phyloP scores from a whole-genome alignment of 805 yeast species.

The Priceomyces carsonii region DNA sequence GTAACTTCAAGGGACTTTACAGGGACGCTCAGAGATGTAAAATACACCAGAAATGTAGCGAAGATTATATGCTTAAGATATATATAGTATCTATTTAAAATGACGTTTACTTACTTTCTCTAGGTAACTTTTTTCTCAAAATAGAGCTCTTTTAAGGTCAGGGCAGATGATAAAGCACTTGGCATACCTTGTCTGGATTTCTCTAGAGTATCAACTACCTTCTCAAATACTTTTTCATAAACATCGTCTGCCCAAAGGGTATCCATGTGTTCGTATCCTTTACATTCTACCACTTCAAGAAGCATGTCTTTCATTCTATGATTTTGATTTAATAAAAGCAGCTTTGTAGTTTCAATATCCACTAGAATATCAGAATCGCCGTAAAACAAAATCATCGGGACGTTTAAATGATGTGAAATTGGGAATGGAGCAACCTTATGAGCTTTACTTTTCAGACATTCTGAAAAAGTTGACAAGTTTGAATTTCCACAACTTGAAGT shows the following conservation, averaged over 20 bases:
- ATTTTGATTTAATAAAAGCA: slow-evolving; percentile 24
- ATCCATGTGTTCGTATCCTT: slow-evolving; percentile 33
- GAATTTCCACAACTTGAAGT: slow-evolving; percentile 24
- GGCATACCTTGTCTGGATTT: neutral
- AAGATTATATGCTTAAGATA: neutral
- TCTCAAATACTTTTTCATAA: slow-evolving; percentile 23
- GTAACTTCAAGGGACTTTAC: neutral
- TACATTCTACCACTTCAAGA: slow-evolving; percentile 18
- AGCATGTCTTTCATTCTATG: slow-evolving; percentile 21
- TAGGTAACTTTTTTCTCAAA: neutral
- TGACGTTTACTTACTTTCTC: no score
- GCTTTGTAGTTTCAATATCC: slow-evolving; percentile 24
- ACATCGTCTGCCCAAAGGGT: slow-evolving; percentile 30
- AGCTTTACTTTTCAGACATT: slow-evolving; percentile 14
- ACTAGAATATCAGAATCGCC: slow-evolving; percentile 31
- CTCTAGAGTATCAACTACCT: slow-evolving; percentile 15
- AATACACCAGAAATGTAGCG: neutral
- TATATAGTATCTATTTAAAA: neutral
- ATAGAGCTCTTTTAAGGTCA: neutral
- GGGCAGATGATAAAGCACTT: slow-evolving; percentile 1
- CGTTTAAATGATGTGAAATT: slow-evolving; percentile 26
- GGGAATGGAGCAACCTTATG: slow-evolving; percentile 29
- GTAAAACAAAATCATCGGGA: slow-evolving; percentile 28
- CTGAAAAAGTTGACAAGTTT: slow-evolving; percentile 18
- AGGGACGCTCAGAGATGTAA: neutral